A percentile compares a stretch with the other conserved stretches of the same genome.
These are phyloP conservation scores for Ganoderma resinaceum DNA, from an alignment of 1,284 basidiomycete genomes.

Conservation along the genomic window DNA sequence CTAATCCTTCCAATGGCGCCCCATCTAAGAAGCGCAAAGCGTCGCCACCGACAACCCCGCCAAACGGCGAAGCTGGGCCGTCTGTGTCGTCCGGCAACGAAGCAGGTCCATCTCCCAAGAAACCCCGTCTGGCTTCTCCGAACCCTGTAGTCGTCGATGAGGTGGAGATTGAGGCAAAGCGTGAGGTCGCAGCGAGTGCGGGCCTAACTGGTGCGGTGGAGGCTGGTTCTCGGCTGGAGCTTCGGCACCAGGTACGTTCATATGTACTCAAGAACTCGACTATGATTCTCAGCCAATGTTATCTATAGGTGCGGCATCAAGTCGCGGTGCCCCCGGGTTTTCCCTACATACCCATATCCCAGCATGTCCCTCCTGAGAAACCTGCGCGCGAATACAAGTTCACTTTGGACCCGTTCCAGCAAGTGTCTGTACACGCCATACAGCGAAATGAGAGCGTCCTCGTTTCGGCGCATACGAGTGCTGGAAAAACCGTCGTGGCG, in stretches of 20 bases:
- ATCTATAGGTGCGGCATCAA: slow-evolving; percentile 83
- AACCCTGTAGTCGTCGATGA: slow-evolving; percentile 86
- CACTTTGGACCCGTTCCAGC: slow-evolving; percentile 97
- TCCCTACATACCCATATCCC: slow-evolving; percentile 89
- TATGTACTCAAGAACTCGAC: not conserved
- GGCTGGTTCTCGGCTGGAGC: slow-evolving; percentile 71
- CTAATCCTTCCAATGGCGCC: slow-evolving; percentile 9
- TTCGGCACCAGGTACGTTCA: slow-evolving; percentile 75
- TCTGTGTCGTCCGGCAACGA: slow-evolving; percentile 28
- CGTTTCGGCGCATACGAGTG: slow-evolving; percentile 98
- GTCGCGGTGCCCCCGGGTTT: slow-evolving; percentile 95
- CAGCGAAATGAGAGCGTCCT: slow-evolving; percentile 97
- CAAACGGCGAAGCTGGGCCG: slow-evolving; percentile 19
- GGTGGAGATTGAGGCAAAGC: slow-evolving; percentile 88
- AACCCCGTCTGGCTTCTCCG: slow-evolving; percentile 58
- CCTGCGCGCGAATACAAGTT: slow-evolving; percentile 96
- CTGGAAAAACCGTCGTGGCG: slow-evolving; percentile 98
- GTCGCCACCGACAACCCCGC: slow-evolving; percentile 24
- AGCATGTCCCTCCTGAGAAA: slow-evolving; percentile 92
- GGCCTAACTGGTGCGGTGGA: slow-evolving; percentile 78
- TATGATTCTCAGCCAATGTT: not conserved
- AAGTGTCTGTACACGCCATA: slow-evolving; percentile 93
- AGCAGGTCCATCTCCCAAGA: slow-evolving; percentile 50
- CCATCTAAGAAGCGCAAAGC: slow-evolving; percentile 40
- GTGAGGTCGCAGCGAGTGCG: slow-evolving; percentile 86